phyloP scores from a whole-genome alignment of 2,329 filamentous ascomycete species.

The Microsporum canis region DNA sequence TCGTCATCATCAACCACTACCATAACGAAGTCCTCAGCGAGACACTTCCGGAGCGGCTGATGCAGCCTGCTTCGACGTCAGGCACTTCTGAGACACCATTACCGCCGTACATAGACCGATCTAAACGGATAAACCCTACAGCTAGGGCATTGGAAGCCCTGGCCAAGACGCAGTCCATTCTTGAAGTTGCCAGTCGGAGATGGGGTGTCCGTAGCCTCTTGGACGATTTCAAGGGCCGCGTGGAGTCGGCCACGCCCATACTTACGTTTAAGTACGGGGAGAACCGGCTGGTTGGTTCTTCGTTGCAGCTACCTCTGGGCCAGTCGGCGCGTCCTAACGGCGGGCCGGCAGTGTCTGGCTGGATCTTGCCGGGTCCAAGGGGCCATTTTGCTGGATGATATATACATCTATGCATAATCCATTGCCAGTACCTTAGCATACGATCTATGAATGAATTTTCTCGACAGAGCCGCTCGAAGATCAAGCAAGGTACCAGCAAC shows the following conservation, averaged over 20 bases:
- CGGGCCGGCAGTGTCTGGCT: background rate
- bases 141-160: slow-evolving; percentile 19
- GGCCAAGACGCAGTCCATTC: slow-evolving; percentile 23
- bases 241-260: slow-evolving; percentile 19
- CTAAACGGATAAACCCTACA: background rate
- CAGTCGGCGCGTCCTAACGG: background rate
- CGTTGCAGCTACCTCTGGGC: background rate
- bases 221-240: slow-evolving; percentile 25
- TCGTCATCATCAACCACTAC: slow-evolving; percentile 40
- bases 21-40: slow-evolving; percentile 12
- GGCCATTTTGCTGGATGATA: background rate
- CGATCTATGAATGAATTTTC: background rate
- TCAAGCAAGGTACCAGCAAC: no score
- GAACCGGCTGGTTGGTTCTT: background rate
- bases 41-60: background rate
- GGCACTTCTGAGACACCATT: background rate
- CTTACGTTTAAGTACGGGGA: slow-evolving; percentile 16
- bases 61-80: background rate
- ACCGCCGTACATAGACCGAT: background rate
- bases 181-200: slow-evolving; percentile 24
- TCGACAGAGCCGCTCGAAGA: background rate
- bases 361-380: background rate
- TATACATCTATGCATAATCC: no score
- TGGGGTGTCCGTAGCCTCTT: slow-evolving; percentile 25
- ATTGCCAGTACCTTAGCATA: no score